These are phyloP conservation scores for Cercophora samala DNA, from an alignment of 495 filamentous ascomycete genomes.

Conservation along the genomic window DNA sequence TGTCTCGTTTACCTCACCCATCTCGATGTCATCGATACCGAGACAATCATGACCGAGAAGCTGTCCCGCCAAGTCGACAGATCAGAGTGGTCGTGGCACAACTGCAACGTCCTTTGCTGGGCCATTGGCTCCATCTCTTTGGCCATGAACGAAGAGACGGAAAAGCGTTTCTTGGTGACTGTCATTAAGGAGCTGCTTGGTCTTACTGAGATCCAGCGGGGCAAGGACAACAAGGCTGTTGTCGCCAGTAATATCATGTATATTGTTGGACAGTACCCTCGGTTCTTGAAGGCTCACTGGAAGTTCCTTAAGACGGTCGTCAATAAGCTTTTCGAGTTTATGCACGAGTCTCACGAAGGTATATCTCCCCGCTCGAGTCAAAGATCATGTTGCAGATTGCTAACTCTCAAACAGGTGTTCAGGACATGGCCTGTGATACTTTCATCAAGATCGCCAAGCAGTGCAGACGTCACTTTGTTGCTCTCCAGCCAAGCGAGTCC, in stretches of 20 bases:
- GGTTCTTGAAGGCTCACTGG: conserved; percentile 98
- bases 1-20: conserved; percentile 98
- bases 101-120: conserved; percentile 99
- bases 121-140: conserved; percentile 97
- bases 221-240: conserved; percentile 98
- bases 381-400: not conserved
- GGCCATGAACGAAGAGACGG: conserved; percentile 98
- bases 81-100: conserved; percentile 96
- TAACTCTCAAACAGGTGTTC: conserved; percentile 61
- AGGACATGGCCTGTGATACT: conserved; percentile 99
- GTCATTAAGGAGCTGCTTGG: conserved; percentile 99
- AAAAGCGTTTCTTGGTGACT: conserved; percentile 96
- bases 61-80: conserved; percentile 91
- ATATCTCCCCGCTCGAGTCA: conserved; percentile 21
- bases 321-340: conserved; percentile 99
- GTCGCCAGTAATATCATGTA: conserved; percentile 99
- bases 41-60: conserved; percentile 99
- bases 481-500: conserved; percentile 85
- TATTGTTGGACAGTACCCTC: conserved; percentile 97
- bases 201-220: conserved; percentile 96
- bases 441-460: conserved; percentile 99
- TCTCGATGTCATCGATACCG: conserved; percentile 94
- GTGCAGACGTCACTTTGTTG: conserved; percentile 96
- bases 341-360: conserved; percentile 99
- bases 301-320: conserved; percentile 99